phyloP scores from a whole-genome alignment of 2,329 filamentous ascomycete species.

The Aphanocladium album region DNA sequence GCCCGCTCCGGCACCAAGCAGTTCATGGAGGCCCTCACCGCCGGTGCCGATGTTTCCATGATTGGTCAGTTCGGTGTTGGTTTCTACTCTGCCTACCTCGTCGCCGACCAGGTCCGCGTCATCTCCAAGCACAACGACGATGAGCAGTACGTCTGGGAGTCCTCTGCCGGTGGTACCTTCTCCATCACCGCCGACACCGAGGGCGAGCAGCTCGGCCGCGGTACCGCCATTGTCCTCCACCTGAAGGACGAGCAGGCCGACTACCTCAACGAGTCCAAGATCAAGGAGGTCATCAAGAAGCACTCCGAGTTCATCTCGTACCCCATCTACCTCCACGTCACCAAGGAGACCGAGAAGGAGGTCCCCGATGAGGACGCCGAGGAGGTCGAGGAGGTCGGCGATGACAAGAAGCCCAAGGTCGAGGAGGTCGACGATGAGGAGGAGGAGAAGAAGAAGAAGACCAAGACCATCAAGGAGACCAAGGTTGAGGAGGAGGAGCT shows the following conservation, averaged over 20 bases:
- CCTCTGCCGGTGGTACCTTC: slow-evolving; percentile 94
- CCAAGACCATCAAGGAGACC: slow-evolving; percentile 99
- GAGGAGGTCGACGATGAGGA: slow-evolving; percentile 88
- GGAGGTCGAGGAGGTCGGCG: slow-evolving; percentile 61
- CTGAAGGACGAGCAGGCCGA: slow-evolving; percentile 99
- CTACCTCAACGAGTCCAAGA: slow-evolving; percentile 97
- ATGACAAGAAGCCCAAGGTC: slow-evolving; percentile 93
- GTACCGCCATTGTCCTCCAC: slow-evolving; percentile 97
- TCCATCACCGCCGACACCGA: slow-evolving; percentile 86
- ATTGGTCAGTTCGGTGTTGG: slow-evolving; percentile 99
- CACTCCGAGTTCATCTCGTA: slow-evolving; percentile 99
- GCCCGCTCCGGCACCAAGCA: slow-evolving; percentile 99
- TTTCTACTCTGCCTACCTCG: slow-evolving; percentile 99
- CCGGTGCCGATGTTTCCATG: slow-evolving; percentile 99
- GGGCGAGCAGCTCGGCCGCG: slow-evolving; percentile 84
- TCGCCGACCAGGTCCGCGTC: slow-evolving; percentile 93
- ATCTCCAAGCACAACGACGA: slow-evolving; percentile 99
- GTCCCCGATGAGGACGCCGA: slow-evolving; percentile 93
- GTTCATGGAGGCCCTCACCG: slow-evolving; percentile 99
- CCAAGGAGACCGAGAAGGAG: slow-evolving; percentile 99
- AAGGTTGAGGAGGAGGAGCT: slow-evolving; percentile 99
- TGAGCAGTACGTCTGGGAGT: slow-evolving; percentile 99
- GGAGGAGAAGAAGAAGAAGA: slow-evolving; percentile 91
- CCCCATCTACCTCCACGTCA: slow-evolving; percentile 99
- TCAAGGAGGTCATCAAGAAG: slow-evolving; percentile 99